phyloP scores from a whole-genome alignment of 768 basidiomycete genomes.

The Leccinum aurantiacum region DNA sequence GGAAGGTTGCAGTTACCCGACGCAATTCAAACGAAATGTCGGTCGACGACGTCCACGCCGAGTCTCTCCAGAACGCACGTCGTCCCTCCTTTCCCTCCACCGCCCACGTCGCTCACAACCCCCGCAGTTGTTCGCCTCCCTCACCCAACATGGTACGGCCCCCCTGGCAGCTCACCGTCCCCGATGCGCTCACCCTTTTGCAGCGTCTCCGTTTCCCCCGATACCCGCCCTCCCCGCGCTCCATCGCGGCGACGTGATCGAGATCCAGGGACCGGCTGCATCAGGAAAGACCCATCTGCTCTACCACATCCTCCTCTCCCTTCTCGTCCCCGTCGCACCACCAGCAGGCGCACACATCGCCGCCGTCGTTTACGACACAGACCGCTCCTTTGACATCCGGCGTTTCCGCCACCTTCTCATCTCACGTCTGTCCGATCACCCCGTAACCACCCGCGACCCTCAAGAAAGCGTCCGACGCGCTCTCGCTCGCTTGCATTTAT shows the following conservation, averaged over 20 bases:
- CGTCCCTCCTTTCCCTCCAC: conserved; percentile 12
- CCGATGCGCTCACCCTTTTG: conserved; percentile 30
- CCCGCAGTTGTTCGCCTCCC: conserved; percentile 43
- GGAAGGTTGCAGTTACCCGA: conserved; percentile 5
- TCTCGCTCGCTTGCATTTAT: conserved; percentile 62
- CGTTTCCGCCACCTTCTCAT: conserved; percentile 56
- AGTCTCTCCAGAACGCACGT: conserved; percentile 38
- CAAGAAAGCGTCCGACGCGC: conserved; percentile 37
- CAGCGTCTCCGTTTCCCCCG: conserved; percentile 29
- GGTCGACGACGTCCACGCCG: conserved; percentile 19
- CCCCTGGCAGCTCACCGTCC: background rate
- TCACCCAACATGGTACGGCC: conserved; percentile 40
- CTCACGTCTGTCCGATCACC: conserved; percentile 40
- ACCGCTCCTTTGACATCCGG: conserved; percentile 58
- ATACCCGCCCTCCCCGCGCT: conserved; percentile 32
- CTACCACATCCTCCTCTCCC: conserved; percentile 59
- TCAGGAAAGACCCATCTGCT: conserved; percentile 82
- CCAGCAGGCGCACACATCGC: conserved; percentile 47
- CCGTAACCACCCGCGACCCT: conserved; percentile 15
- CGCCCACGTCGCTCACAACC: conserved; percentile 8
- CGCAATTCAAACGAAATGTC: background rate
- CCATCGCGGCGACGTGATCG: conserved; percentile 61
- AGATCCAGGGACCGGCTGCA: conserved; percentile 72
- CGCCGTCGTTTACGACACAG: conserved; percentile 70
- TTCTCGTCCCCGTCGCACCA: conserved; percentile 50